Base-by-base conservation (phyloP, 2,329 filamentous ascomycete genomes). In the Balansia obtecta region DNA sequence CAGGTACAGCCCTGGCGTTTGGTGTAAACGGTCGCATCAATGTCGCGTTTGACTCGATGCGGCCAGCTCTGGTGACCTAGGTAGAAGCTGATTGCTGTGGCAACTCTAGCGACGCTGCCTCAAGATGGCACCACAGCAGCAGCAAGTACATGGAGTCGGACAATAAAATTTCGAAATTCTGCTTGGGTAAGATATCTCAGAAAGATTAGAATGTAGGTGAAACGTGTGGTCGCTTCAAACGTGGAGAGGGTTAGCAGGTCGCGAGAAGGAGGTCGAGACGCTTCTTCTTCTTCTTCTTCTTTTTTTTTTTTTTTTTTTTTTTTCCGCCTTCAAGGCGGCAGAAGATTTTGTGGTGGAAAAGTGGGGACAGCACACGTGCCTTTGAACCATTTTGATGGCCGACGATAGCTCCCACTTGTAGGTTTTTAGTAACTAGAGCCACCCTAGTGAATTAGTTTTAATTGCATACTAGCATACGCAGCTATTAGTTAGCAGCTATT, bases 11-110 rank as follows among this genome's bases (percentile, higher is more conserved):
- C 60, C 64, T 64, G 53, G 64, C 55, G 30, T 61, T 56, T 15
- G 69, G 62, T 13, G 65, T 67, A 51, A 68, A 60, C 2, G 66
- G 63, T 53, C 63, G 62, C 67, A 60, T 57, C 47, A 48, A 49
- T 22, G 45, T 32, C 43, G 47, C 13, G 34, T 16, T 16, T 39
- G n/a, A 27, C 20, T 45, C 18, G 20, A 27, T 33, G 32, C 18
- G 39, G 33, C 15, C 27, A 27, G 43, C 15, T 27, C 22, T 27
- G 15, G 7, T 10, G 7, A n/a, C 38, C 13, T 40, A 13, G 11
- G 38, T 40, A 49, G 9, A 47, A 40, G 42, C 20, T 38, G 4
- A 32, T 45, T 49, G 45, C 39, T 44, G 20, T 11, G 27, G 45
- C 47, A 47, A 49, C 42, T 46, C 39, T 40, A 45, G 6, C 16